A percentile compares a stretch with the other conserved stretches of the same genome.
These are phyloP conservation scores for Cytidiella melzeri DNA, from an alignment of 768 basidiomycete species.

Conservation along the genomic window DNA sequence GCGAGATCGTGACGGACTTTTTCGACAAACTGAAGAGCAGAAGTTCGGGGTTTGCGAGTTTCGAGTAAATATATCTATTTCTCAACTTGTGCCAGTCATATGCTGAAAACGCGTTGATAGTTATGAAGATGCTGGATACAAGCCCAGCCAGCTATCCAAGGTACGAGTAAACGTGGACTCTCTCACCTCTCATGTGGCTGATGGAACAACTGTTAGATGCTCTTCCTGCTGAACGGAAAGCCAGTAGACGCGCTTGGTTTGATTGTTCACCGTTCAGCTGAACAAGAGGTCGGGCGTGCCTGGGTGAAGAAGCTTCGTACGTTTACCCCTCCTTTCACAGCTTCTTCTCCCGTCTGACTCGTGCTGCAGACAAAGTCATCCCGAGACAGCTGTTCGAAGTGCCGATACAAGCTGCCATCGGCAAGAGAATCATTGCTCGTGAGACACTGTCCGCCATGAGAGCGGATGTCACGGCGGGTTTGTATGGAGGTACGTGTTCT, in stretches of 20 bases:
- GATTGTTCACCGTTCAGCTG: slow-evolving; percentile 79
- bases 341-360: neutral
- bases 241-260: slow-evolving; percentile 91
- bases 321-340: slow-evolving; percentile 21
- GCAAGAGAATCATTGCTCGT: slow-evolving; percentile 81
- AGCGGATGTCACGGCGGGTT: slow-evolving; percentile 89
- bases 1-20: slow-evolving; percentile 92
- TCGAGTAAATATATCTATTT: slow-evolving; percentile 83
- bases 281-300: slow-evolving; percentile 64
- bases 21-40: slow-evolving; percentile 93
- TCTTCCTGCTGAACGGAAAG: slow-evolving; percentile 82
- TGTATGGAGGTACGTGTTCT: slow-evolving; percentile 83
- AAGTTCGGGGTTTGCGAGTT: slow-evolving; percentile 87
- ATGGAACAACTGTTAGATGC: slow-evolving; percentile 67
- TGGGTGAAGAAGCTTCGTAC: slow-evolving; percentile 93
- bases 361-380: slow-evolving; percentile 71
- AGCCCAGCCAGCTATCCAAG: slow-evolving; percentile 75
- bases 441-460: slow-evolving; percentile 83
- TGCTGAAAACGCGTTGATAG: slow-evolving; percentile 33
- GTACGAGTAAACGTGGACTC: too few relatives aligned
- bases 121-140: slow-evolving; percentile 93
- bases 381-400: slow-evolving; percentile 92
- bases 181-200: neutral
- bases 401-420: slow-evolving; percentile 90
- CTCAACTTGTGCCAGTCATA: neutral